phyloP scores from a whole-genome alignment of 257 asterid genomes.

The Penstemon davidsonii region DNA sequence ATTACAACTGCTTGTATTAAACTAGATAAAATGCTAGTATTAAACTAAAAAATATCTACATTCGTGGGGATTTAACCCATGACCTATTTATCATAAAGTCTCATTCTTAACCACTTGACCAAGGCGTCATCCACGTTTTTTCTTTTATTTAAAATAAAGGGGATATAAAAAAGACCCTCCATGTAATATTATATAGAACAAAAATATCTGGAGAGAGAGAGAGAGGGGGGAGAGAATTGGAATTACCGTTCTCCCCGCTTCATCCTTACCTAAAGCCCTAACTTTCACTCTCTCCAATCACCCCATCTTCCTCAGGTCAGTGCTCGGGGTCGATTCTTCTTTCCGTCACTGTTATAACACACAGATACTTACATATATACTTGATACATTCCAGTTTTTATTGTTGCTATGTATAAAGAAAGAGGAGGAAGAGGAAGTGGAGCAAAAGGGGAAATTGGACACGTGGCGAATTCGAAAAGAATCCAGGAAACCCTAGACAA shows the following conservation, averaged over 20 bases:
- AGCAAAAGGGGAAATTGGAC: slow-evolving; percentile 46
- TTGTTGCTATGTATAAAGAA: slow-evolving; percentile 31
- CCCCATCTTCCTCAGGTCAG: slow-evolving; percentile 7
- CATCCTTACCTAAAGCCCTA: slow-evolving; percentile 24
- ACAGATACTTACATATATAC: slow-evolving; percentile 4
- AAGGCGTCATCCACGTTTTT: no score
- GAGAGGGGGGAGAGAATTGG: background rate
- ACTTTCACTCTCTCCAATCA: background rate
- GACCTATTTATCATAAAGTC: no score
- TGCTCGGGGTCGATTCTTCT: background rate
- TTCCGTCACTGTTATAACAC: background rate
- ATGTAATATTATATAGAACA: no score
- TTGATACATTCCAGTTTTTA: background rate
- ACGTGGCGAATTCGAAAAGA: slow-evolving; percentile 48
- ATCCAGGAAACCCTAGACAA: slow-evolving; percentile 51
- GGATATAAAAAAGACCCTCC: no score
- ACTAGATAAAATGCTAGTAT: no score
- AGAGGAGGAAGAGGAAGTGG: slow-evolving; percentile 35
- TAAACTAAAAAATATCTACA: no score
- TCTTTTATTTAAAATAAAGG: no score
- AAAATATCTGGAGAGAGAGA: no score
- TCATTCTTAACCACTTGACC: no score
- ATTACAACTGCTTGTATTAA: no score
- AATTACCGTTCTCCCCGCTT: background rate
- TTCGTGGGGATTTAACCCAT: no score